phyloP scores from a whole-genome alignment of 2,329 filamentous ascomycete species.

The Akanthomyces uredinophilus region DNA sequence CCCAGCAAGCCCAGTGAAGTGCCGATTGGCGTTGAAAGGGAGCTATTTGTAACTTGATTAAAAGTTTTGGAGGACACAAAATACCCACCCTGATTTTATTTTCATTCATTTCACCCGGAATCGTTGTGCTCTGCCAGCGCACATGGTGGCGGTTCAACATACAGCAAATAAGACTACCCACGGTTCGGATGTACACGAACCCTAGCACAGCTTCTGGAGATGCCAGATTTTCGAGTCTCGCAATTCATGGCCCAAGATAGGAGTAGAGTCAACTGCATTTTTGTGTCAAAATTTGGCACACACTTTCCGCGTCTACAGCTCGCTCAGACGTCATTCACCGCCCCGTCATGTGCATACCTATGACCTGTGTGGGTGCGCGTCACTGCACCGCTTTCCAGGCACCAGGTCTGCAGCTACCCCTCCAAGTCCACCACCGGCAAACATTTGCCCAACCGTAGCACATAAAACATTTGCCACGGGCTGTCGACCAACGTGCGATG shows the following conservation, averaged over 20 bases:
- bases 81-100: not conserved
- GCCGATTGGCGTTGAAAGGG: not conserved
- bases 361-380: not conserved
- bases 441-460: constrained; percentile 6
- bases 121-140: not conserved
- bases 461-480: not conserved
- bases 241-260: too few species aligned
- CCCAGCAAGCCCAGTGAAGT: constrained; percentile 8
- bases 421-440: constrained; percentile 11
- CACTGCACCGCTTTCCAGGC: constrained; percentile 6
- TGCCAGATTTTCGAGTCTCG: not conserved
- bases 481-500: constrained; percentile 3
- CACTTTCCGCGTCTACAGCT: not conserved
- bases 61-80: constrained; percentile 14
- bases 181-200: too few species aligned
- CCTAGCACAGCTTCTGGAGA: too few species aligned
- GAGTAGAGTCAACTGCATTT: too few species aligned
- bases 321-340: not conserved
- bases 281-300: not conserved
- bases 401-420: constrained; percentile 12
- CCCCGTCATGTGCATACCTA: constrained; percentile 6
- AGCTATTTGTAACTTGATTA: not conserved
- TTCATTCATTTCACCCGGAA: not conserved
- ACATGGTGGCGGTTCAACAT: not conserved
- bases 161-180: too few species aligned